These are phyloP conservation scores for Bipolaris bicolor DNA, from an alignment of 2,329 filamentous ascomycete species.

Conservation along the genomic window DNA sequence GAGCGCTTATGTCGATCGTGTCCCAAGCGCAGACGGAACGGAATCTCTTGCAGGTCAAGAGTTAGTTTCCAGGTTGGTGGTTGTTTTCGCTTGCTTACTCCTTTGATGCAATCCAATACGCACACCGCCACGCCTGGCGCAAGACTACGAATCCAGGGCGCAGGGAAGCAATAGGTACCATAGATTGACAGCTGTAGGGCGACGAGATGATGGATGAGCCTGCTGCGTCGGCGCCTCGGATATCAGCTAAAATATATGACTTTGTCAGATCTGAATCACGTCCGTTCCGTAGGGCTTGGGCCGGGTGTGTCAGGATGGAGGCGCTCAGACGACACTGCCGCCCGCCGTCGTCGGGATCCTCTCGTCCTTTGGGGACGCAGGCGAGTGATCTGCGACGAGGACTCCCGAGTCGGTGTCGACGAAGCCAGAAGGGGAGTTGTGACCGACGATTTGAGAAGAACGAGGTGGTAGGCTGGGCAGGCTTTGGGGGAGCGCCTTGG, in stretches of 20 bases:
- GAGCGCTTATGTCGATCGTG: conserved; percentile 17
- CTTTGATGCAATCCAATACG: conserved; percentile 23
- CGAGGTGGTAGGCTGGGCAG: neutral
- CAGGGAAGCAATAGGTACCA: conserved; percentile 33
- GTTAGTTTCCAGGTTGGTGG: conserved; percentile 28
- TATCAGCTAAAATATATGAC: conserved; percentile 19
- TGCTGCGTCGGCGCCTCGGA: conserved; percentile 16
- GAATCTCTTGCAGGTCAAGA: conserved; percentile 18
- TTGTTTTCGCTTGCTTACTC: conserved; percentile 26
- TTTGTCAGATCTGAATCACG: conserved; percentile 16
- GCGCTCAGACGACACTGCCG: conserved; percentile 37
- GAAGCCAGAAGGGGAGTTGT: conserved; percentile 30
- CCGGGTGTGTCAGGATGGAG: conserved; percentile 32
- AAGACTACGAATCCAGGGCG: conserved; percentile 27
- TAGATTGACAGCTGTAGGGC: conserved; percentile 42
- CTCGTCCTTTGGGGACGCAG: conserved; percentile 33
- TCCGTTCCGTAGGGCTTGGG: conserved; percentile 16
- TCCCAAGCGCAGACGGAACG: conserved; percentile 5
- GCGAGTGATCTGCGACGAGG: conserved; percentile 44
- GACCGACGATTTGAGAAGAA: neutral
- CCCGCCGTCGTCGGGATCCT: conserved; percentile 36
- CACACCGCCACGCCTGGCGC: conserved; percentile 33
- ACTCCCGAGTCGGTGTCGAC: conserved; percentile 32
- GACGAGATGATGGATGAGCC: conserved; percentile 33
- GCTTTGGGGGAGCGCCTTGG: neutral